phyloP scores from a whole-genome alignment of 2,329 filamentous ascomycete species.

The Zalaria obscura region DNA sequence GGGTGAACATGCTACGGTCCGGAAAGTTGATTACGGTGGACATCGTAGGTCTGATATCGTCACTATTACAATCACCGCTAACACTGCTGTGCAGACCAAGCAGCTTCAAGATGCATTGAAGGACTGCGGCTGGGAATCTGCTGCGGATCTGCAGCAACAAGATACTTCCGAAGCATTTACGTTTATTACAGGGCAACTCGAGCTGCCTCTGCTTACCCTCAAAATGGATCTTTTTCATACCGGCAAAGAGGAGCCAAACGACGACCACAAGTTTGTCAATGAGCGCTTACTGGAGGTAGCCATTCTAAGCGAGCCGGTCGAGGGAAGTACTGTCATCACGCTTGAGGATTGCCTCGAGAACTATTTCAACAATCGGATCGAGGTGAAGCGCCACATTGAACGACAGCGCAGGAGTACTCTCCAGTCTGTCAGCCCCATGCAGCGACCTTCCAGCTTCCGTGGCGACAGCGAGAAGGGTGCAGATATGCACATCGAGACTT shows the following conservation, averaged over 20 bases:
- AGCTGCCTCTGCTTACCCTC: conserved; percentile 73
- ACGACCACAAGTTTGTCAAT: conserved; percentile 90
- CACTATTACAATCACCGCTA: not conserved
- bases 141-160: conserved; percentile 65
- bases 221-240: conserved; percentile 94
- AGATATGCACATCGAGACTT: conserved; percentile 27
- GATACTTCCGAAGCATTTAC: conserved; percentile 93
- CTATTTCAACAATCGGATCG: conserved; percentile 89
- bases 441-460: no score
- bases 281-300: conserved; percentile 83
- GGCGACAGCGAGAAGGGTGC: conserved; percentile 17
- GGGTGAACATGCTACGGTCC: conserved; percentile 82
- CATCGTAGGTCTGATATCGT: conserved; percentile 41
- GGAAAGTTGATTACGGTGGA: conserved; percentile 77
- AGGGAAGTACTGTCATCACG: conserved; percentile 52
- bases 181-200: conserved; percentile 81
- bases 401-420: conserved; percentile 45
- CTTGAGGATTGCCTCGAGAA: conserved; percentile 85
- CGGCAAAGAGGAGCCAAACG: conserved; percentile 65
- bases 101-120: conserved; percentile 70
- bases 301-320: conserved; percentile 57
- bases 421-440: conserved; percentile 26
- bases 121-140: conserved; percentile 80
- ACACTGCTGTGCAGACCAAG: conserved; percentile 46
- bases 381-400: conserved; percentile 62